Evolutionary conservation across 305 asterid genomes (phyloP).

Genomic region (Caryopteris hybrid): DNA sequence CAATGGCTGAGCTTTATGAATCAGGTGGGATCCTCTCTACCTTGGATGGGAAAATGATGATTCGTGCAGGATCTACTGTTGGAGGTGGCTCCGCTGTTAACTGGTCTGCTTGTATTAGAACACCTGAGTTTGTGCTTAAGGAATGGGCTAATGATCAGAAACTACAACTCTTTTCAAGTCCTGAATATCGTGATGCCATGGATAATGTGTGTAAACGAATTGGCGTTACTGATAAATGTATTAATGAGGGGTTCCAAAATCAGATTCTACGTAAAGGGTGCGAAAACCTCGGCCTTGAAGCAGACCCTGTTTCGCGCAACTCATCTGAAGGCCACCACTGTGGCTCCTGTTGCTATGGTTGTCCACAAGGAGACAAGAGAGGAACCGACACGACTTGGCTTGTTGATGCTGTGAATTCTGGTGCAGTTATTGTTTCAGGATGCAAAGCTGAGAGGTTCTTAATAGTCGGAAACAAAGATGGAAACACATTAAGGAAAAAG

Average conservation of each 20-base stretch:
- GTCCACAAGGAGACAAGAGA: conserved; percentile 66
- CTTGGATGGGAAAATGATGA: conserved; percentile 55
- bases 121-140: conserved; percentile 46
- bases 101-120: conserved; percentile 77
- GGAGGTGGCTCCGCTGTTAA: conserved; percentile 94
- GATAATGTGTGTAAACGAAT: conserved; percentile 58
- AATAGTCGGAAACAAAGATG: conserved; percentile 18
- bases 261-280: conserved; percentile 69
- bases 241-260: conserved; percentile 72
- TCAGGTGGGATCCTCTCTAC: conserved; percentile 65
- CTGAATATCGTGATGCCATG: conserved; percentile 51
- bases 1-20: conserved; percentile 59
- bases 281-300: conserved; percentile 53
- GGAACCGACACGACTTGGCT: conserved; percentile 89
- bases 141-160: conserved; percentile 53
- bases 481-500: not conserved
- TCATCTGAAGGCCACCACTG: conserved; percentile 66
- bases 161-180: conserved; percentile 36
- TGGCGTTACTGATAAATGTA: conserved; percentile 57
- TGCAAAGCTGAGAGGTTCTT: conserved; percentile 56
- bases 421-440: conserved; percentile 74
- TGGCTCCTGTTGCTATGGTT: conserved; percentile 81
- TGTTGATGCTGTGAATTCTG: conserved; percentile 71
- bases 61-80: conserved; percentile 80
- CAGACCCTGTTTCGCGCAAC: conserved; percentile 50